Percentiles rank a stretch among this genome's conserved stretches.
Conservation (phyloP, 2,329 filamentous ascomycete genomes). For the Stagonosporopsis rhizophila region DNA sequence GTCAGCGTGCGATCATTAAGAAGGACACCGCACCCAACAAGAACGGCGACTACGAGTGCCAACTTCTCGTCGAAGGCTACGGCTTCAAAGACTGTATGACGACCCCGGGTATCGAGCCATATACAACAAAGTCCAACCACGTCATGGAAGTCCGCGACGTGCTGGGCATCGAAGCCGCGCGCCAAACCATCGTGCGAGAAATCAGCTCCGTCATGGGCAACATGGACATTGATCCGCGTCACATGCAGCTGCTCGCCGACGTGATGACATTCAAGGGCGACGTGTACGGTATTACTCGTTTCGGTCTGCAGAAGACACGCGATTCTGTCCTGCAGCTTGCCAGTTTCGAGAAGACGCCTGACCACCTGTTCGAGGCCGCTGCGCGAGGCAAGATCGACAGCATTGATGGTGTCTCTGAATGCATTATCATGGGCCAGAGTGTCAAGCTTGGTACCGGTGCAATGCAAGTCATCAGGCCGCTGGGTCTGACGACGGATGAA, state of each 20-base stretch:
- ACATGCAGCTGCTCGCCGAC: constrained; percentile 96
- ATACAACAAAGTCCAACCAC: constrained; percentile 77
- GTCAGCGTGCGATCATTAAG: constrained; percentile 86
- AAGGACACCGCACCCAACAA: constrained; percentile 73
- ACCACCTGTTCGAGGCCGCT: constrained; percentile 95
- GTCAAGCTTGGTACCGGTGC: constrained; percentile 91
- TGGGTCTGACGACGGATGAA: constrained; percentile 52
- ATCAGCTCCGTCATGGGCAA: constrained; percentile 88
- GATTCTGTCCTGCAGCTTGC: constrained; percentile 93
- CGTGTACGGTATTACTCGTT: constrained; percentile 93
- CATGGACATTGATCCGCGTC: constrained; percentile 95
- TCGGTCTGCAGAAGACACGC: constrained; percentile 94
- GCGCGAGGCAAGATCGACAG: constrained; percentile 89
- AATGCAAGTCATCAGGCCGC: constrained; percentile 82
- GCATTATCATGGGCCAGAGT: constrained; percentile 97
- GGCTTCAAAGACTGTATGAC: constrained; percentile 89
- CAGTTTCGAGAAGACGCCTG: constrained; percentile 96
- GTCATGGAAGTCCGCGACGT: constrained; percentile 89
- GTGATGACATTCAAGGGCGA: constrained; percentile 99
- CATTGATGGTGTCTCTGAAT: constrained; percentile 93
- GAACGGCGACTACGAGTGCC: constrained; percentile 64
- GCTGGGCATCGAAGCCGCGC: constrained; percentile 92
- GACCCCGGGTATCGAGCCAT: constrained; percentile 87
- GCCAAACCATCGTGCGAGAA: constrained; percentile 86
- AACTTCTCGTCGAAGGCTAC: constrained; percentile 88